phyloP scores from a whole-genome alignment of 2,329 filamentous ascomycete species.

The Penicillium rolfsii region DNA sequence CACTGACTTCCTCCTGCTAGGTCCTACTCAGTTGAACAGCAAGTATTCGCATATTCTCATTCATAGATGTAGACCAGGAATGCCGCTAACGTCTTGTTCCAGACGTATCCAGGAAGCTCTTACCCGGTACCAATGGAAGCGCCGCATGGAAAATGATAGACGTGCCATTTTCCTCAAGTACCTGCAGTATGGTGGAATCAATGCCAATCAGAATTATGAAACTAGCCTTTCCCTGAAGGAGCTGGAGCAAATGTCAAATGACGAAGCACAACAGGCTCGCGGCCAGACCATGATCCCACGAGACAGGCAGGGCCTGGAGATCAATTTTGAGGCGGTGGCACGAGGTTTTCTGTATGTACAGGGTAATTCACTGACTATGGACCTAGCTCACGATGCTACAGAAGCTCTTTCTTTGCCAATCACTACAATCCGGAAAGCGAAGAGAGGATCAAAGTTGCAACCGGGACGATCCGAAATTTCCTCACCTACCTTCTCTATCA shows the following conservation, averaged over 20 bases:
- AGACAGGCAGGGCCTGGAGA: conserved; percentile 68
- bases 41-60: conserved; percentile 29
- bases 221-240: conserved; percentile 65
- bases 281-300: conserved; percentile 53
- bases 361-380: no score
- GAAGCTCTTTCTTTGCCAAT: conserved; percentile 60
- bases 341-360: conserved; percentile 74
- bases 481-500: conserved; percentile 85
- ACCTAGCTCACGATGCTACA: conserved; percentile 27
- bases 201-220: conserved; percentile 65
- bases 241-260: conserved; percentile 63
- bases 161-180: conserved; percentile 75
- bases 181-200: conserved; percentile 79
- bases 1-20: not conserved
- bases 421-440: conserved; percentile 60
- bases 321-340: conserved; percentile 79
- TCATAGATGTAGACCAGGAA: not conserved
- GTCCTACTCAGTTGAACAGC: conserved; percentile 59
- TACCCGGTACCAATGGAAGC: conserved; percentile 75
- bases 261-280: conserved; percentile 66
- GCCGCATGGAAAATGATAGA: conserved; percentile 70
- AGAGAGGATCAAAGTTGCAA: conserved; percentile 60
- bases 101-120: conserved; percentile 85
- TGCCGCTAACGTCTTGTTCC: conserved; percentile 24
- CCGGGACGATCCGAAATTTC: conserved; percentile 78